phyloP scores from a whole-genome alignment of 2,329 filamentous ascomycete genomes.

The Phaeophleospora eucalypticola region DNA sequence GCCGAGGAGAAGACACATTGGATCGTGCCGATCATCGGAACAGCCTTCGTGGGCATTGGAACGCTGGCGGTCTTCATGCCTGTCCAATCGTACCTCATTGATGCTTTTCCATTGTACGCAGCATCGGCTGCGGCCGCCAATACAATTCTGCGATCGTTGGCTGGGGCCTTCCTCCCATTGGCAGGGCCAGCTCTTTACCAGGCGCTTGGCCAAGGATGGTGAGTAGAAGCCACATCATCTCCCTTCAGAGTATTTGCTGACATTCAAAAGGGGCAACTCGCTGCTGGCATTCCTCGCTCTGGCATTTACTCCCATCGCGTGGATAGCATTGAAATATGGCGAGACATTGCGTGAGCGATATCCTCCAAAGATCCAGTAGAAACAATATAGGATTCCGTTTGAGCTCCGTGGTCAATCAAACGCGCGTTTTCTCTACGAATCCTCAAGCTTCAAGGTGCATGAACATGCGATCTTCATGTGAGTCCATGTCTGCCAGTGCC shows the following conservation, averaged over 20 bases:
- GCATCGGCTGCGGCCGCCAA: slow-evolving; percentile 7
- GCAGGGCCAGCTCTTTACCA: slow-evolving; percentile 9
- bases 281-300: slow-evolving; percentile 8
- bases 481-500: too few species aligned
- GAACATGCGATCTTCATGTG: too few species aligned
- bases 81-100: slow-evolving; percentile 9
- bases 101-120: slow-evolving; percentile 11
- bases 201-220: slow-evolving; percentile 6
- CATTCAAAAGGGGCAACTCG: neutral
- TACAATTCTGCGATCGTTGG: slow-evolving; percentile 4
- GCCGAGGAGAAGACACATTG: slow-evolving; percentile 29
- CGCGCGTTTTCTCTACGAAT: too few species aligned
- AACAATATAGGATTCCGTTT: too few species aligned
- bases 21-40: slow-evolving; percentile 22
- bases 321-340: slow-evolving; percentile 4
- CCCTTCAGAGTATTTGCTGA: neutral
- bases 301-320: slow-evolving; percentile 3
- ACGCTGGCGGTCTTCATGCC: slow-evolving; percentile 3
- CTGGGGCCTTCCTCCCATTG: slow-evolving; percentile 10
- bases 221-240: neutral
- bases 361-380: slow-evolving; percentile 1
- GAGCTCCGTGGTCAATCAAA: too few species aligned
- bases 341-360: slow-evolving; percentile 2
- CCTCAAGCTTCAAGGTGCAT: too few species aligned
- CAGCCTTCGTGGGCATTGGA: slow-evolving; percentile 4